Evolutionary conservation across 768 basidiomycete genomes (phyloP).

Genomic region (Suillus tomentosus): DNA sequence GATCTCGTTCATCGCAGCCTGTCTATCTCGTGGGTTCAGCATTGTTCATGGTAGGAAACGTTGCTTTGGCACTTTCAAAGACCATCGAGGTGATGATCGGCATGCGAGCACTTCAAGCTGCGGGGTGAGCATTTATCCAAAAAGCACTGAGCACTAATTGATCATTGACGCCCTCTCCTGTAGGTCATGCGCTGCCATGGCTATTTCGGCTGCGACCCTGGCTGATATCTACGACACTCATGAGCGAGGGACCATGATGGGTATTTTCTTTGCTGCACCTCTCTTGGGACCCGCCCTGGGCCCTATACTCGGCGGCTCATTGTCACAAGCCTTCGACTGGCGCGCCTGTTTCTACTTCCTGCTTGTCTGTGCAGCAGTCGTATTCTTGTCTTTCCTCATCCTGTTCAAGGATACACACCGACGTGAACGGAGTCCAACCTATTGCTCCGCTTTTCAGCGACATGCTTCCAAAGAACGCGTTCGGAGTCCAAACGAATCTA

Average conservation of each 20-base stretch:
- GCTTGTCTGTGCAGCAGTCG: conserved; percentile 56
- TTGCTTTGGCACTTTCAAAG: conserved; percentile 57
- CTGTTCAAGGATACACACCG: conserved; percentile 85
- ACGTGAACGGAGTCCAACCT: conserved; percentile 76
- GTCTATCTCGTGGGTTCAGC: conserved; percentile 56
- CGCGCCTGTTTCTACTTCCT: conserved; percentile 85
- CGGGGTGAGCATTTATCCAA: conserved; percentile 46
- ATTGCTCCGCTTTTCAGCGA: conserved; percentile 63
- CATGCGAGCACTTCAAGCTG: conserved; percentile 66
- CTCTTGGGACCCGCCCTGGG: conserved; percentile 73
- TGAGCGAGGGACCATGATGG: conserved; percentile 79
- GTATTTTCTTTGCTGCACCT: conserved; percentile 78
- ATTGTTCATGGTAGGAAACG: conserved; percentile 57
- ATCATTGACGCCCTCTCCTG: conserved; percentile 11
- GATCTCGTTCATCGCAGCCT: conserved; percentile 34
- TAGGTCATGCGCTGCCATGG: conserved; percentile 65
- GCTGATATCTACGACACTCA: conserved; percentile 77
- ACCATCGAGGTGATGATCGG: conserved; percentile 60
- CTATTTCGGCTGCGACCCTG: conserved; percentile 76
- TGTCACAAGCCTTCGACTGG: conserved; percentile 74
- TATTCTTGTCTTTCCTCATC: conserved; percentile 58
- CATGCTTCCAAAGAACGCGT: conserved; percentile 23
- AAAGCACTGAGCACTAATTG: conserved; percentile 4
- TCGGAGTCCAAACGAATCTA: conserved; percentile 23
- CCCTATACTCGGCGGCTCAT: conserved; percentile 69